Base-by-base conservation (phyloP, 2,329 filamentous ascomycete species). In the Remersonia thermophila region DNA sequence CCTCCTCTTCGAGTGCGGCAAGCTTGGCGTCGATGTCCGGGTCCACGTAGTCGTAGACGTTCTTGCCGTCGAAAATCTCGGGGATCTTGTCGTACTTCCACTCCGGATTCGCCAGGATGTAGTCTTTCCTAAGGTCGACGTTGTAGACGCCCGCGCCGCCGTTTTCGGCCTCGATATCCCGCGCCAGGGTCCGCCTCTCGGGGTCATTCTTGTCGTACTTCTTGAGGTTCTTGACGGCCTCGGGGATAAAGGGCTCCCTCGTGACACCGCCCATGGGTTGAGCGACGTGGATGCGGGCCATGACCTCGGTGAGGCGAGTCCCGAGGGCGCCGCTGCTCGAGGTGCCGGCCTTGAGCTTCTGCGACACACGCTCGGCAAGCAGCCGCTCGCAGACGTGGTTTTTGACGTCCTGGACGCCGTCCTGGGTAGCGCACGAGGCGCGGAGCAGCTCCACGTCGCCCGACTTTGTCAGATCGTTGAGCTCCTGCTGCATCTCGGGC, bases 51-150 rank as follows among this genome's bases (percentile, higher is more conserved):
- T 98, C 91, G 64, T 89, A 91, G 39, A 98, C 83, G 59, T 98
- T 98, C 71, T 89, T 87, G 60, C 91, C 91, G 55, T 96, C 79
- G 59, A 87, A 82, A 33, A 95, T 71, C 61, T 98, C 91, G 23
- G 91, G 91, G 37, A 96, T 83, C 62, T 83, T 85, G 65, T 98
- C 93, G 57, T 94, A 75, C 60, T 93, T 94, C 91, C 91, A 96
- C 40, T 91, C 85, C 29, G 81, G 75, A 56, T 95, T 76, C 45
- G 82, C 84, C 44, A 96, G 77, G 12, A 86, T 62, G 59, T 93
- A 98, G 54, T 91, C 83, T 55, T 84, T 76, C 58, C 84, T 82
- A 53, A 96, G 71, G 55, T 98, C 85, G 51, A 95, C 77, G 58
- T 85, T 96, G 74, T 82, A 96, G 33, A 98, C 91, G 63, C 93